Percentiles rank a stretch among this genome's conserved stretches.
These are phyloP conservation scores for Cladorrhinum samala DNA, from an alignment of 495 filamentous ascomycete genomes.

Conservation along the genomic window DNA sequence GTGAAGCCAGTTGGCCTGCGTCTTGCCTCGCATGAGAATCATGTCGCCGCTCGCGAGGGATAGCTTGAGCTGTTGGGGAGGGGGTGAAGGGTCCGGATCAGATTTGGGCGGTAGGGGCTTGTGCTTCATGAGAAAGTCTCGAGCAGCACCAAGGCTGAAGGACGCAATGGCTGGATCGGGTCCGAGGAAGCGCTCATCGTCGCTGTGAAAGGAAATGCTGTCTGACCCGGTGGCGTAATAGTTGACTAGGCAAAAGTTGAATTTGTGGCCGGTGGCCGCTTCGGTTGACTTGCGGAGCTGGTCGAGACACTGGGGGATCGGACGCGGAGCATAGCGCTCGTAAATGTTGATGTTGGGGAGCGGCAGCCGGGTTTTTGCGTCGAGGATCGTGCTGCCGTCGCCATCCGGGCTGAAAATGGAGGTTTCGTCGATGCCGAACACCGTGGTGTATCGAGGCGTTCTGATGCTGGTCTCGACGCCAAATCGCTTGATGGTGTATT, in stretches of 20 bases:
- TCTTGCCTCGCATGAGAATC: slow-evolving; percentile 63
- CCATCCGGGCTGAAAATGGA: slow-evolving; percentile 39
- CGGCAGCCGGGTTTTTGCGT: slow-evolving; percentile 37
- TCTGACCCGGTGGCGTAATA: slow-evolving; percentile 67
- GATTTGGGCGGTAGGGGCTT: slow-evolving; percentile 42
- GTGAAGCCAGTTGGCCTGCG: slow-evolving; percentile 67
- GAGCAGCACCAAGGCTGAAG: slow-evolving; percentile 56
- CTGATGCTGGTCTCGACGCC: slow-evolving; percentile 40
- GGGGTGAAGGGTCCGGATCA: slow-evolving; percentile 4
- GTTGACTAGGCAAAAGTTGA: slow-evolving; percentile 72
- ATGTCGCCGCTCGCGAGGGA: slow-evolving; percentile 60
- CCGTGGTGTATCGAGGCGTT: slow-evolving; percentile 48
- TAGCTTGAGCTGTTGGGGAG: slow-evolving; percentile 49
- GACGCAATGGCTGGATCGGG: slow-evolving; percentile 62
- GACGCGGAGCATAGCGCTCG: slow-evolving; percentile 50
- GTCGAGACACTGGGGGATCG: slow-evolving; percentile 61
- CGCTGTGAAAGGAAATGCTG: slow-evolving; percentile 68
- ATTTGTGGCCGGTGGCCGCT: slow-evolving; percentile 50
- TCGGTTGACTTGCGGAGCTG: slow-evolving; percentile 50
- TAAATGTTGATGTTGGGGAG: slow-evolving; percentile 41
- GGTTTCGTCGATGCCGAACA: slow-evolving; percentile 66
- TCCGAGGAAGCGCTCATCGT: slow-evolving; percentile 70
- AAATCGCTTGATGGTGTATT: slow-evolving; percentile 60
- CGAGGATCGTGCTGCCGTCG: slow-evolving; percentile 29
- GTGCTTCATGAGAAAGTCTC: slow-evolving; percentile 68